Base-by-base conservation (phyloP, 108 stramenopile genomes). In the Bacterosira constricta region DNA sequence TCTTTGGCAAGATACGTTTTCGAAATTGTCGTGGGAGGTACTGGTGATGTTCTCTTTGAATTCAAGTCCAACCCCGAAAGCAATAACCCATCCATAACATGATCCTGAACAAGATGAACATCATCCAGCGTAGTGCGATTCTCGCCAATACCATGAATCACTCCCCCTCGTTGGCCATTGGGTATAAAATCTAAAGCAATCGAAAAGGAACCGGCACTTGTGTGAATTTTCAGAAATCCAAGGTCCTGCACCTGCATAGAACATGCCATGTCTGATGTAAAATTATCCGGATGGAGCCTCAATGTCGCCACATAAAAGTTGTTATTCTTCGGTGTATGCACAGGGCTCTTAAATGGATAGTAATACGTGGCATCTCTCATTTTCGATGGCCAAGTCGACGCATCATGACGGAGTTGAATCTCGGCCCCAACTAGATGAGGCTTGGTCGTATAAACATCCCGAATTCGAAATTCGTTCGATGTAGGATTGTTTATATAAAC, bases 401-500 rank as follows among this genome's bases (percentile, higher is more conserved):
- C 63, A 63, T 31, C 18, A 47, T 35, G 30, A 31, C 47, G 12
- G 41, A 50, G 30, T 21, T 71, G 55, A 34, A 81, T 63, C 63
- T 77, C 46, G 61, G 77, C 52, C 36, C 51, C 71, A 8, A 90
- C 70, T 35, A 84, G 58, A 32, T 80, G 73, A 23, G 86, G 83
- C 42, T 61, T 61, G 3, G 85, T 83, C 35, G 86, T 72, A 41
- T 80, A 80, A 3, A 84, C 73, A 50, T 90, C 86, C 59, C 71
- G 69, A 49, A 90, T 66, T 29, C 70, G 62, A 37, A 84, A 50
- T 31, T 74, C 78, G 9, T 58, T 45, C 3, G 60, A 47, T 21
- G 35, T 37, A 8, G 89, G 89, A 65, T 90, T 90, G 59, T 75
- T 69, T 55, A 90, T 63, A 44, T 78, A 85, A 7, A 88, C 36